Evolutionary conservation across 2,329 filamentous ascomycete species (phyloP), one percentile per base, ranked within the genome.

Genomic region (Chaetomium strumarium): DNA sequence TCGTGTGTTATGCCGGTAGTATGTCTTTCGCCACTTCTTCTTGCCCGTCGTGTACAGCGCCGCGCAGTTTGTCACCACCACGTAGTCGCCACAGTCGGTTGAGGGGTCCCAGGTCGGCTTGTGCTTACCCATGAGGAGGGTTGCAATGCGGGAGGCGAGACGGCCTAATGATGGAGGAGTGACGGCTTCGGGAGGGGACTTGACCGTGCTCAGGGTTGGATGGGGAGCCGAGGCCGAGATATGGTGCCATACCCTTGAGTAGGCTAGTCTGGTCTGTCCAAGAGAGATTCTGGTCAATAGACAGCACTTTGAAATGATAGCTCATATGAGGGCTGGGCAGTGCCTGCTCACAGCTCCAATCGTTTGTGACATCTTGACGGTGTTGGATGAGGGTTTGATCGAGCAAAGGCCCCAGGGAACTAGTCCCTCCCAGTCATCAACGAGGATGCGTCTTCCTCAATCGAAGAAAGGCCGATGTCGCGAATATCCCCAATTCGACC

Each of bases 1-100:
- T 12, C 90, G 80, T 20, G 93, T 97, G 61, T 85, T 95, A 72
- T 97, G 93, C 49, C 88, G 83, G 77, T 96, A 96, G 79, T 99
- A 99, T 60, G 84, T 85, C 78, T 99, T 99, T 75, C 95, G 89
- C 72, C 82, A 85, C 69, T 84, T 87, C 76, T 99, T 99, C 69
- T 88, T 88, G 61, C 93, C 93, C 8, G 93, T 97, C 1, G 84
- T 86, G 74, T 91, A 84, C 46, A 99, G 77, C 44, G 92, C 84
- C 38, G 86, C 81, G 76, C 93, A 97, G 69, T 90, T 85, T 36
- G 89, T 89, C 47, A 93, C 91, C 1, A 99, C 92, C 12, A 99
- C 91, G 71, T 99, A 99, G 81, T 99, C 93, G 63, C 93, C 93
- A 78, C 93, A 97, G 78, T 99, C 93, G 56, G 91, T 96, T 19